Evolutionary conservation across 1,284 basidiomycete genomes (phyloP), one percentile per base, ranked within the genome.

Genomic region (Rhodotorula sp.): DNA sequence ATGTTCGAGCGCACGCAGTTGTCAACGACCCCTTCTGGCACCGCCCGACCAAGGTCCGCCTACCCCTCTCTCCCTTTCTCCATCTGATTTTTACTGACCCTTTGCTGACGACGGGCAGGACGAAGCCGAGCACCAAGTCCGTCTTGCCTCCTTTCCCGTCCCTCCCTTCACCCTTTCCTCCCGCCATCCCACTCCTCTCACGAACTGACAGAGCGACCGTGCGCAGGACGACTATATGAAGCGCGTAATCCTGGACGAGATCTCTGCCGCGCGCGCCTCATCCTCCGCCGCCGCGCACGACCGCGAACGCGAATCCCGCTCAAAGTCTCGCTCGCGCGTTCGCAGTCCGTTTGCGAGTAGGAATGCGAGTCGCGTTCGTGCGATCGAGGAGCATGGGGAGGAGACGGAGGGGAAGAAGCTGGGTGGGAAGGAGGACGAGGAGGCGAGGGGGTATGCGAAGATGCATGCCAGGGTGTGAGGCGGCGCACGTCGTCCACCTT

Each of bases 11-110:
- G 7, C 15, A 1, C 16, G 30, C 58, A 65, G 64, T 69, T 34
- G 67, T 62, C 55, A 57, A 64, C 44, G 67, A 69, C 55, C 67
- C 67, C 48, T 69, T 69, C 63, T 69, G 54, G 28, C 67, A 69
- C 62, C 67, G 67, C 31, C n/a, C 67, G n/a, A 44, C 31, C 26
- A 53, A 54, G 51, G 40, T 44, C 13, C 40, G 40, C 40, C 10
- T 18, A 10, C 40, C 40, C 40, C 15, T 18, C 40, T 13, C 16
- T 18, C 11, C 40, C 37, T 40, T 18, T 13, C 40, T 44, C 40
- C 16, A 13, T 44, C 40, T 44, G 40, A 44, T 18, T 18, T 13
- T 44, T 13, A 11, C 40, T 44, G 13, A 18, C 40, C 40, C 40
- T 44, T 18, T 7, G 9, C 15, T 18, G 5, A 13, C 10, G 9